These are phyloP conservation scores for Paulownia fortunei DNA, from an alignment of 257 asterid species.

Conservation along the genomic window DNA sequence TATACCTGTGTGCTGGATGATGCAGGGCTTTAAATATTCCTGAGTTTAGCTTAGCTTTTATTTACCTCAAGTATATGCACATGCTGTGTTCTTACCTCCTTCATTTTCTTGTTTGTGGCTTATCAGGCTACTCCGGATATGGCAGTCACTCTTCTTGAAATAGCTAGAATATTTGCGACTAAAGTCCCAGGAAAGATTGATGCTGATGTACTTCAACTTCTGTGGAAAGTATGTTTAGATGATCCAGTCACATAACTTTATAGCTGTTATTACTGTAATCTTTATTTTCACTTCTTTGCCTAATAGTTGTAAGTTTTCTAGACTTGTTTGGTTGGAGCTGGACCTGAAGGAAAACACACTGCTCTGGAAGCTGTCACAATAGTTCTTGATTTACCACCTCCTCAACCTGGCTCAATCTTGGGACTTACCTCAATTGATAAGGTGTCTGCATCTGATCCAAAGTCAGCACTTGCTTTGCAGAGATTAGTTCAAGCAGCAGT, in stretches of 20 bases:
- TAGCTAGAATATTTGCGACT: slow-evolving; percentile 96
- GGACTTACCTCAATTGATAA: slow-evolving; percentile 85
- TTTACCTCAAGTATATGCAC: background rate
- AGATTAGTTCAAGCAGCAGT: slow-evolving; percentile 99
- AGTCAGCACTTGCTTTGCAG: slow-evolving; percentile 96
- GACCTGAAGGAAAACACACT: slow-evolving; percentile 97
- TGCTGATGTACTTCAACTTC: slow-evolving; percentile 97
- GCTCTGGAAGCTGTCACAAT: slow-evolving; percentile 98
- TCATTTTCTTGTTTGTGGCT: slow-evolving; percentile 37
- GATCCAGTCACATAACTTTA: slow-evolving; percentile 21
- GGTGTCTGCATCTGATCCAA: slow-evolving; percentile 97
- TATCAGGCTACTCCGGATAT: slow-evolving; percentile 97
- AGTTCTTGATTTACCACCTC: slow-evolving; percentile 99
- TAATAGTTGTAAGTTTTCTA: slow-evolving; percentile 40
- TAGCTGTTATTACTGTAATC: slow-evolving; percentile 27
- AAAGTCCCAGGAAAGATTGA: slow-evolving; percentile 99
- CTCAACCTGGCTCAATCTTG: slow-evolving; percentile 85
- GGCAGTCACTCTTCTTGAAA: slow-evolving; percentile 99
- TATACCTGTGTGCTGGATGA: slow-evolving; percentile 7
- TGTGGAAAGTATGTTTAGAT: slow-evolving; percentile 84
- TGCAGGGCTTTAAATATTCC: slow-evolving; percentile 9
- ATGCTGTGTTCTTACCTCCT: slow-evolving; percentile 25
- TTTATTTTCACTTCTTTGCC: slow-evolving; percentile 30
- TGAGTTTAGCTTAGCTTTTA: slow-evolving; percentile 10
- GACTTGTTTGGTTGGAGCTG: slow-evolving; percentile 99